A percentile compares a stretch with the other conserved stretches of the same genome.
These are phyloP conservation scores for Colletotrichum eremochloae DNA, from an alignment of 2,329 filamentous ascomycete species.

Conservation along the genomic window DNA sequence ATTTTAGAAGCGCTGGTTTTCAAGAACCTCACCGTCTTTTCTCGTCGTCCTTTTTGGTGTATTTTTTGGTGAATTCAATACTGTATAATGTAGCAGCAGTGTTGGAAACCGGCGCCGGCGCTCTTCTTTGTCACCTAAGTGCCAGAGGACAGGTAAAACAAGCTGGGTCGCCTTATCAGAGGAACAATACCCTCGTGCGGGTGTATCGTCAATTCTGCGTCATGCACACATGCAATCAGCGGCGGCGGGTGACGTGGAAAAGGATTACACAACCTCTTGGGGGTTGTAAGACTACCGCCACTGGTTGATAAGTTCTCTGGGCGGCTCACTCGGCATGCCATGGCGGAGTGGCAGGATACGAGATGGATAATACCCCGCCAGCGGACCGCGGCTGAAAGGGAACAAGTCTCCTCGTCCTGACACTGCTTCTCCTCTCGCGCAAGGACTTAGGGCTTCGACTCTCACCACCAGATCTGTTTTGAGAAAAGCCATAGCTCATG, in stretches of 20 bases:
- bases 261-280: conserved; percentile 17
- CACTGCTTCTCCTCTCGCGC: neutral
- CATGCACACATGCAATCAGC: conserved; percentile 9
- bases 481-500: conserved; percentile 12
- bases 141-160: neutral
- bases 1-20: too few relatives aligned
- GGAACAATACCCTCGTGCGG: neutral
- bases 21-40: too few relatives aligned
- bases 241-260: neutral
- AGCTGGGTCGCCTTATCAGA: neutral
- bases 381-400: neutral
- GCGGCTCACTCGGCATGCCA: conserved; percentile 6
- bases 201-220: conserved; percentile 4
- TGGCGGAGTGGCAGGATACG: conserved; percentile 4
- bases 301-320: neutral
- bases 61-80: too few relatives aligned
- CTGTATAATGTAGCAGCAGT: too few relatives aligned
- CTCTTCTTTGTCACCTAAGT: too few relatives aligned
- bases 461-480: neutral
- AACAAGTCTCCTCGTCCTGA: conserved; percentile 5
- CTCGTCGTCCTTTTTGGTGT: too few relatives aligned
- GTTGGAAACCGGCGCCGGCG: too few relatives aligned
- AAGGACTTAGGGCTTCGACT: neutral
- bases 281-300: conserved; percentile 9
- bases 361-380: neutral